A percentile compares a stretch with the other conserved stretches of the same genome.
Evolutionary conservation across 2,329 filamentous ascomycete genomes (phyloP).

Genomic region (Talaromyces sp.): DNA sequence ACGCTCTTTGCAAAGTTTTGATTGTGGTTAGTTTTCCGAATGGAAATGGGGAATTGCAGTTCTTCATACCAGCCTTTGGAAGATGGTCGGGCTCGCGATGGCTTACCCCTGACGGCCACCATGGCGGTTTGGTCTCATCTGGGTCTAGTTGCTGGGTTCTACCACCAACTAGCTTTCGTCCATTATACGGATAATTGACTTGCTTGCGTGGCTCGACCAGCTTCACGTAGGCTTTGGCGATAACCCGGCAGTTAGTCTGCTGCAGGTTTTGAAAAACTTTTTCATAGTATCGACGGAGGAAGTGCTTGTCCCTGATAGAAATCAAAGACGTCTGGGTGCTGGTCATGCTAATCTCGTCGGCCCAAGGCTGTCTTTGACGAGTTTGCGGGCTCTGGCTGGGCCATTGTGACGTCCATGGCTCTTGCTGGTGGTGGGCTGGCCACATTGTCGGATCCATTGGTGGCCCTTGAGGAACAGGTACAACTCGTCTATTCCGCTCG

Average conservation of each 20-base stretch:
- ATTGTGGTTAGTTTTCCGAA: background rate
- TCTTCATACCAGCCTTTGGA: slow-evolving; percentile 33
- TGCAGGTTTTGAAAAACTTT: slow-evolving; percentile 37
- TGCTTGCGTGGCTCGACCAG: slow-evolving; percentile 41
- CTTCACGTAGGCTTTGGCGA: slow-evolving; percentile 41
- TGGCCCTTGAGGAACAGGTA: background rate
- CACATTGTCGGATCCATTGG: slow-evolving; percentile 14
- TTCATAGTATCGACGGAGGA: slow-evolving; percentile 36
- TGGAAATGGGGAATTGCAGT: background rate
- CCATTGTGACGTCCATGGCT: slow-evolving; percentile 10
- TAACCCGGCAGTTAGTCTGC: slow-evolving; percentile 39
- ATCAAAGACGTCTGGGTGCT: slow-evolving; percentile 29
- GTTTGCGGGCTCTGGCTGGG: slow-evolving; percentile 1
- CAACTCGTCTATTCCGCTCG: slow-evolving; percentile 3
- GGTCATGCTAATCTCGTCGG: slow-evolving; percentile 22
- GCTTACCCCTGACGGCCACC: slow-evolving; percentile 39
- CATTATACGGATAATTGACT: slow-evolving; percentile 41
- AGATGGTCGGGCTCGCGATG: slow-evolving; percentile 41
- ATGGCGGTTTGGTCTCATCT: slow-evolving; percentile 37
- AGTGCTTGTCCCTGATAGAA: slow-evolving; percentile 25
- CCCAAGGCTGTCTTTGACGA: slow-evolving; percentile 10
- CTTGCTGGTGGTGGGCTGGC: slow-evolving; percentile 6
- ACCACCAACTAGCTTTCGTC: slow-evolving; percentile 36
- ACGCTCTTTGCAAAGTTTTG: slow-evolving; percentile 33
- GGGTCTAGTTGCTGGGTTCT: slow-evolving; percentile 35